Conservation (phyloP, 2,329 filamentous ascomycete species). For the Bipolaris oryzae region DNA sequence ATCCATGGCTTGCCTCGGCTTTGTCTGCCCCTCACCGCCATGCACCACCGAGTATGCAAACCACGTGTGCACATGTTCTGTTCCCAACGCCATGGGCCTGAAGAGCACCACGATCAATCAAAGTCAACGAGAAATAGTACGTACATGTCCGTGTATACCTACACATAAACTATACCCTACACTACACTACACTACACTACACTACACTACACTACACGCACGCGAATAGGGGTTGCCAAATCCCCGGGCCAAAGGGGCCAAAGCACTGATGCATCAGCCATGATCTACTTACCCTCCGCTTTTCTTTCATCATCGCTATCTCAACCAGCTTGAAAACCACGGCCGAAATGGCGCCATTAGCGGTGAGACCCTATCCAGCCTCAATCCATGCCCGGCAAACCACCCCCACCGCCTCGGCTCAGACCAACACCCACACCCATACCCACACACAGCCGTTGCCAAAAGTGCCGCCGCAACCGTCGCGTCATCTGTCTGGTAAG, state of each 20-base stretch:
- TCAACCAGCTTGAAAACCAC: background rate
- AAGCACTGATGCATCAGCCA: background rate
- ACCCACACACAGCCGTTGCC: background rate
- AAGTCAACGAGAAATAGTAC: background rate
- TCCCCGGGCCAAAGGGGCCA: background rate
- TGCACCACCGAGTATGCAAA: slow-evolving; percentile 20
- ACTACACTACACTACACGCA: too few relatives aligned
- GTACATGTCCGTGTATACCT: too few relatives aligned
- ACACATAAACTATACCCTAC: too few relatives aligned
- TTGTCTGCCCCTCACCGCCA: slow-evolving; percentile 33
- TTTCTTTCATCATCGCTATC: background rate
- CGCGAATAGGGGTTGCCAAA: background rate
- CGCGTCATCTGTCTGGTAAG: background rate
- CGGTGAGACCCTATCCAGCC: slow-evolving; percentile 14
- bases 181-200: too few relatives aligned
- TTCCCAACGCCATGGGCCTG: slow-evolving; percentile 19
- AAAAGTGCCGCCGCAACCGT: slow-evolving; percentile 11
- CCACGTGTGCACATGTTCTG: slow-evolving; percentile 17
- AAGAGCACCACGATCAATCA: background rate
- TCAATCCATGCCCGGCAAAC: background rate
- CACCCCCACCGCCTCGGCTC: background rate
- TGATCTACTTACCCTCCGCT: background rate
- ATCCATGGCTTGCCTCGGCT: slow-evolving; percentile 26
- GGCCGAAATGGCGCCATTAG: slow-evolving; percentile 16
- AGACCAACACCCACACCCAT: background rate